Base-by-base conservation (phyloP, 805 yeast genomes). In the Candida tallmaniae region DNA sequence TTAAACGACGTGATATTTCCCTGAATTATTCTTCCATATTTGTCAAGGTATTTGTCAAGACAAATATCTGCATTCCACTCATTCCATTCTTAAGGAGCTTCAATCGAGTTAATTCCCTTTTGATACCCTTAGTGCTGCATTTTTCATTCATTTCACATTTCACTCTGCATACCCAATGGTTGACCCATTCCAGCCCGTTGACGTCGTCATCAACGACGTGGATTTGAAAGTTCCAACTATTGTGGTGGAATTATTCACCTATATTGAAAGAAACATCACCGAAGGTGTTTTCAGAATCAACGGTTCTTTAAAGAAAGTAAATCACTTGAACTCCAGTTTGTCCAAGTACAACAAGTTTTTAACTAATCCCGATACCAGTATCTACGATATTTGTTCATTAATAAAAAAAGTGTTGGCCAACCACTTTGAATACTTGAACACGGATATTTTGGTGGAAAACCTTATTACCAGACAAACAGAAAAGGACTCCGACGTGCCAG, bases 281-380 rank as follows among this genome's bases (percentile, higher is more conserved):
- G 60, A 58, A 31, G 65, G 65, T 12, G 40, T 57, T 6, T 59
- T 59, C 35, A 44, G 65, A 19, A 48, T 59, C 13, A 56, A 52
- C 31, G 65, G 65, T 8, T 57, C 62, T 1, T 47, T 48, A 19
- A 48, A 52, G 28, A 47, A 59, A 21, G 46, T 58, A 13, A 44
- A 50, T 22, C 34, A 42, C 3, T 47, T 53, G 35, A 42, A 41
- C 30, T 30, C 45, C 12, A 27, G 29, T 18, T 35, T 50, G 12
- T 27, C 34, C 18, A 39, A 38, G 14, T 48, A 39, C 28, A 17
- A 41, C 20, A 35, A 40, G 18, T 52, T 56, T 57, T 46, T 56
- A 6, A 38, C 44, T 11, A 27, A 30, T 10, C 32, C 30, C 5
- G 33, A 35, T 4, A 35, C 44, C 3, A 44, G 38, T 33, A 44